Conservation (phyloP, 345 rosid genomes). For the Eucalyptus marginata region DNA sequence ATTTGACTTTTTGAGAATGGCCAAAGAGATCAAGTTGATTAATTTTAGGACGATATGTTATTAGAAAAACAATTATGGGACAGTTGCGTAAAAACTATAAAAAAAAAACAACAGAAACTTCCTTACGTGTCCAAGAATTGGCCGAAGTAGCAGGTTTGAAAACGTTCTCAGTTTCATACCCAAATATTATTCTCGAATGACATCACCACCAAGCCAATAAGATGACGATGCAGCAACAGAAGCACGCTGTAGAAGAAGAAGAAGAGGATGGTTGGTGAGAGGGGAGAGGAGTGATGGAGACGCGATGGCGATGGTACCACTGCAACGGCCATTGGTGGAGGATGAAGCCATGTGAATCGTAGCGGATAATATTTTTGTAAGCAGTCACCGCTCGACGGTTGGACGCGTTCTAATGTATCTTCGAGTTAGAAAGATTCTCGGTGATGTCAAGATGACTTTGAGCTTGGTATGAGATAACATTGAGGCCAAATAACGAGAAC, state of each 20-base stretch:
- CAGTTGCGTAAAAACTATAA: not conserved
- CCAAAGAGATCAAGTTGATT: not conserved
- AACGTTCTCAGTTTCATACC: not conserved
- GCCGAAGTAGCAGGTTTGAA: not conserved
- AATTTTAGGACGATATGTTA: not conserved
- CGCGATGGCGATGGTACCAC: not conserved
- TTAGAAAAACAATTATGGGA: not conserved
- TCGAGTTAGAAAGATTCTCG: not conserved
- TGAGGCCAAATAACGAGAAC: not conserved
- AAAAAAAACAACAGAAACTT: not conserved
- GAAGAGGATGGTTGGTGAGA: not conserved
- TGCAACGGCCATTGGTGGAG: not conserved
- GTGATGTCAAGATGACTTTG: not conserved
- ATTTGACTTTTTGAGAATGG: too few species aligned
- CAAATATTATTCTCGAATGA: not conserved
- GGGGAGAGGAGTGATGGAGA: not conserved
- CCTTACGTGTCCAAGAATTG: not conserved
- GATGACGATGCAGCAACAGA: not conserved
- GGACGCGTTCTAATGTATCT: not conserved
- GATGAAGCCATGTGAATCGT: not conserved
- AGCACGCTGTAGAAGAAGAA: not conserved
- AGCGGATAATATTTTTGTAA: not conserved
- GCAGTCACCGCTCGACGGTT: not conserved
- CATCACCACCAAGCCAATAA: not conserved
- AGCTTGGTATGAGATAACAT: rapidly evolving